phyloP scores from a whole-genome alignment of 345 rosid species.

The Salix koriyanagi region DNA sequence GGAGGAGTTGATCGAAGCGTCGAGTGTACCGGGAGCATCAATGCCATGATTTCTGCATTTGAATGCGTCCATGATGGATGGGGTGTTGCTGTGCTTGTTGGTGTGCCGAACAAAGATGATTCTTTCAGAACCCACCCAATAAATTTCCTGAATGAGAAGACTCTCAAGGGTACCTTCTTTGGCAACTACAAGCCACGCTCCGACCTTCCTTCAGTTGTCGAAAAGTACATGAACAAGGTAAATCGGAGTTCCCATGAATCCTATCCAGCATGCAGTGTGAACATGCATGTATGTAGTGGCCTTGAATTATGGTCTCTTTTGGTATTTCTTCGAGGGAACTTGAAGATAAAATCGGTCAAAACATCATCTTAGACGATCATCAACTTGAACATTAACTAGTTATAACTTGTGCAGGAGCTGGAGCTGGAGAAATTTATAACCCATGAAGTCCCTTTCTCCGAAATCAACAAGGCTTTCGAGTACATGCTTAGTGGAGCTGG shows the following conservation, averaged over 20 bases:
- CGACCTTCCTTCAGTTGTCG: slow-evolving; percentile 39
- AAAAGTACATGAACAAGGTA: slow-evolving; percentile 40
- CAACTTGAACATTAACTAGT: no score
- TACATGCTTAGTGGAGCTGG: slow-evolving; percentile 47
- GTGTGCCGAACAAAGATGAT: slow-evolving; percentile 33
- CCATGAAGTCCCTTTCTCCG: slow-evolving; percentile 42
- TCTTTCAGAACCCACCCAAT: slow-evolving; percentile 40
- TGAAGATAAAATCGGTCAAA: not conserved
- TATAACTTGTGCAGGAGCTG: slow-evolving; percentile 29
- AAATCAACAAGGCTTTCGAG: slow-evolving; percentile 54
- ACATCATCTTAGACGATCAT: not conserved
- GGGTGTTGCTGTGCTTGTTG: slow-evolving; percentile 40
- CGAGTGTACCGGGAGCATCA: slow-evolving; percentile 40
- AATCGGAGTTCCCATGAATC: not conserved
- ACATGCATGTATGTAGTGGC: not conserved
- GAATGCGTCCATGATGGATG: slow-evolving; percentile 51
- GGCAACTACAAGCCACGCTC: slow-evolving; percentile 45
- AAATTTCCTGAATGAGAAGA: slow-evolving; percentile 36
- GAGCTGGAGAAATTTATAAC: slow-evolving; percentile 49
- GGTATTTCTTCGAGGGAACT: not conserved
- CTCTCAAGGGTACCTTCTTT: slow-evolving; percentile 43
- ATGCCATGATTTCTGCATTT: slow-evolving; percentile 45
- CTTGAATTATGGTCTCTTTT: not conserved
- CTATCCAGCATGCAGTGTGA: not conserved
- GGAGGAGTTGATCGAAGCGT: slow-evolving; percentile 51